These are phyloP conservation scores for Nymphaea thermarum DNA, from an alignment of 164 flowering plant genomes.

Conservation along the genomic window DNA sequence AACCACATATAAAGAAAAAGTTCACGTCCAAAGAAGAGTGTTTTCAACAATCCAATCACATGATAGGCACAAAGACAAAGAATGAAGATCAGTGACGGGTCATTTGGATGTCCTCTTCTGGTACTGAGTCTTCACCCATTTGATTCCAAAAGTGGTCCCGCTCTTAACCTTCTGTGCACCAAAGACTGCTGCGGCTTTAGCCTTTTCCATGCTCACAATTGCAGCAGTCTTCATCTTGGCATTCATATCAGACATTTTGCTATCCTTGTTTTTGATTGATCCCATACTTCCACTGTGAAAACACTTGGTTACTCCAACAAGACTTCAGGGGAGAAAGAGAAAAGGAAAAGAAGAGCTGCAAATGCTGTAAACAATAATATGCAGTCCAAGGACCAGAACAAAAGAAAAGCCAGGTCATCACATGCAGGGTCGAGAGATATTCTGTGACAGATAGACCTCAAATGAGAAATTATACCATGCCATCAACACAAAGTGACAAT, in stretches of 20 bases:
- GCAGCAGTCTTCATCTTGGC: constrained; percentile 23
- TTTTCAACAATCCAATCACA: background rate
- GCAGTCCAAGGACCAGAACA: no score
- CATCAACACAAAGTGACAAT: no score
- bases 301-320: no score
- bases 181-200: constrained; percentile 31
- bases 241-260: constrained; percentile 17
- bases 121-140: constrained; percentile 53
- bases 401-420: no score
- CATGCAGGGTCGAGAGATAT: no score
- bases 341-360: no score
- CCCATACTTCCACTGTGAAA: background rate
- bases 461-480: no score
- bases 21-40: background rate
- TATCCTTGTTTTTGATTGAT: background rate
- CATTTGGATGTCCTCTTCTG: constrained; percentile 32
- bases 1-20: background rate
- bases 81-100: background rate
- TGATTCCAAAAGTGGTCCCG: constrained; percentile 41
- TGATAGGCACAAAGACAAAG: background rate
- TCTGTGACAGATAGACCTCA: no score
- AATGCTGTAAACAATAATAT: no score
- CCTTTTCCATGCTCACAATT: constrained; percentile 33
- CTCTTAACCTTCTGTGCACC: constrained; percentile 55
- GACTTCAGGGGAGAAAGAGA: no score